A percentile compares a stretch with the other conserved stretches of the same genome.
Evolutionary conservation across 768 basidiomycete species (phyloP).

Genomic region (Artomyces pyxidatus): DNA sequence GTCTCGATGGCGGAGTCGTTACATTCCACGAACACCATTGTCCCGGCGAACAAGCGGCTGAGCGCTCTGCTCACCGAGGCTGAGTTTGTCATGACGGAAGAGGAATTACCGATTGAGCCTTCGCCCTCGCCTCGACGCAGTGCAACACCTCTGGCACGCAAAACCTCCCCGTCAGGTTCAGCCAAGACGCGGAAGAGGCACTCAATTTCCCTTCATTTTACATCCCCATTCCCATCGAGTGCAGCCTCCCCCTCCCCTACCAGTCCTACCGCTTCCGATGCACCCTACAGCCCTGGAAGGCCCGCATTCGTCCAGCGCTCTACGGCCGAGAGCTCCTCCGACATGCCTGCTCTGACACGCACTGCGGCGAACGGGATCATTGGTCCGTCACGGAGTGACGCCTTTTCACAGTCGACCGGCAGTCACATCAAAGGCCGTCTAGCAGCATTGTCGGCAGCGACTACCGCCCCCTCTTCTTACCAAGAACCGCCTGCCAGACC

Average conservation of each 20-base stretch:
- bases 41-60: constrained; percentile 55
- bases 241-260: neutral
- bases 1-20: constrained; percentile 74
- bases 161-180: constrained; percentile 36
- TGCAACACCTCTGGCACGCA: constrained; percentile 15
- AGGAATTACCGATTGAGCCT: constrained; percentile 32
- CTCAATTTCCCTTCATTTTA: constrained; percentile 55
- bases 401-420: constrained; percentile 26
- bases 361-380: constrained; percentile 37
- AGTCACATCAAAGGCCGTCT: constrained; percentile 40
- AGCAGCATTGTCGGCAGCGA: constrained; percentile 35
- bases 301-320: constrained; percentile 3
- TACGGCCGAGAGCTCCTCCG: constrained; percentile 19
- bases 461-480: constrained; percentile 9
- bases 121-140: neutral
- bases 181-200: constrained; percentile 46
- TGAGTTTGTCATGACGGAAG: constrained; percentile 60
- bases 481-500: constrained; percentile 24
- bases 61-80: constrained; percentile 63
- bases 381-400: constrained; percentile 26
- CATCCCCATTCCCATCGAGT: constrained; percentile 22
- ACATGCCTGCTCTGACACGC: constrained; percentile 34
- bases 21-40: constrained; percentile 65
- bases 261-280: constrained; percentile 1
- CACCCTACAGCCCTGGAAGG: neutral